A percentile compares a stretch with the other conserved stretches of the same genome.
These are phyloP conservation scores for Boletus sensibilis DNA, from an alignment of 768 basidiomycete species.

Conservation along the genomic window DNA sequence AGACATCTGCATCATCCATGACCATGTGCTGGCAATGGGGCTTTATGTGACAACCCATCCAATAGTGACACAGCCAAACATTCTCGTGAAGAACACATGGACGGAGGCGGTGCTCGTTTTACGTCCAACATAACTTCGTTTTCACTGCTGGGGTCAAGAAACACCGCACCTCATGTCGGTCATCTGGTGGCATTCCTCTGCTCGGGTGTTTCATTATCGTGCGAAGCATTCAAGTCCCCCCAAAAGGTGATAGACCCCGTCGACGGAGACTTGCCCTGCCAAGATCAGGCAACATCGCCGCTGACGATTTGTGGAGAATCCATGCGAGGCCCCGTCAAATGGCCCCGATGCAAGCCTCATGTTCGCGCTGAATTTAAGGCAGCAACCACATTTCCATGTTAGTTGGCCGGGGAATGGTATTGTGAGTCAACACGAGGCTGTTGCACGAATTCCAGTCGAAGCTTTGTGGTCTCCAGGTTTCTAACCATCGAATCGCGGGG, in stretches of 20 bases:
- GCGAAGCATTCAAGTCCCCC: background rate
- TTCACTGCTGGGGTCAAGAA: background rate
- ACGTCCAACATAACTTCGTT: background rate
- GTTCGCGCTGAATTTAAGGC: background rate
- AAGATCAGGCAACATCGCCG: background rate
- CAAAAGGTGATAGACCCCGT: background rate
- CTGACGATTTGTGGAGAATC: background rate
- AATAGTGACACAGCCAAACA: background rate
- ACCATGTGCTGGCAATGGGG: too few relatives aligned
- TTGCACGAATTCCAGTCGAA: background rate
- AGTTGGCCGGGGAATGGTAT: too few relatives aligned
- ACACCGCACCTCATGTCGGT: slow-evolving; percentile 2
- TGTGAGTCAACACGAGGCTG: background rate
- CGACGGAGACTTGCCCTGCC: background rate
- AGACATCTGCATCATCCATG: background rate
- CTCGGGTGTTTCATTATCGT: background rate
- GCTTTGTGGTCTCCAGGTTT: background rate
- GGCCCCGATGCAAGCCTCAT: background rate
- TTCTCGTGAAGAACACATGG: background rate
- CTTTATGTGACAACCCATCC: too few relatives aligned
- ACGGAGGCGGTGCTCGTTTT: background rate
- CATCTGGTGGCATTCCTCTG: background rate
- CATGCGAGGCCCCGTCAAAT: background rate
- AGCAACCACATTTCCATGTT: background rate
- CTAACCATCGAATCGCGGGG: background rate